Conservation (phyloP, 2,329 filamentous ascomycete species). For the Pseudocercospora cruenta region DNA sequence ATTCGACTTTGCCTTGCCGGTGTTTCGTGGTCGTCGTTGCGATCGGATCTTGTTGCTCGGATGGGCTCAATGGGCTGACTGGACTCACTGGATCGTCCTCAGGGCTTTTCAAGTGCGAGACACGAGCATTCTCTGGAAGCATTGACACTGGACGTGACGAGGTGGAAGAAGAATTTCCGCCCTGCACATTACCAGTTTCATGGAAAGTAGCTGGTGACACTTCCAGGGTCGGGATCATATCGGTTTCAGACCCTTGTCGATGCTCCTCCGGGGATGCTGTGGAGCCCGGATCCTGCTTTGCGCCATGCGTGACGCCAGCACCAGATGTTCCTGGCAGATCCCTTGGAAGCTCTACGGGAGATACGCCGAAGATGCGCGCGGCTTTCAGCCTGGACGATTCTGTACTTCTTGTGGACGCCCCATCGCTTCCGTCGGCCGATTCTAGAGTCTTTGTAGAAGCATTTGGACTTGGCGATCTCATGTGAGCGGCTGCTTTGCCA, state of each 20-base stretch:
- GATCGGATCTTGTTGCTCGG: background rate
- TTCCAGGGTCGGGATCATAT: conserved; percentile 18
- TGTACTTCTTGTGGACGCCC: background rate
- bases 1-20: conserved; percentile 23
- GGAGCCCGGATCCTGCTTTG: conserved; percentile 10
- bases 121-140: conserved; percentile 17
- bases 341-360: conserved; percentile 12
- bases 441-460: conserved; percentile 35
- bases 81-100: conserved; percentile 27
- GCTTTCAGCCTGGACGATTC: conserved; percentile 6
- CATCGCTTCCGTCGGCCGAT: conserved; percentile 20
- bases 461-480: conserved; percentile 21
- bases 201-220: conserved; percentile 15
- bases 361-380: background rate
- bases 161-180: conserved; percentile 9
- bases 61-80: conserved; percentile 12
- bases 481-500: conserved; percentile 44
- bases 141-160: conserved; percentile 25
- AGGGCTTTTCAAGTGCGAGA: conserved; percentile 18
- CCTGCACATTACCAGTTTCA: conserved; percentile 14
- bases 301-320: conserved; percentile 4
- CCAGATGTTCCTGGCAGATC: conserved; percentile 1
- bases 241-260: conserved; percentile 16
- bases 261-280: conserved; percentile 10
- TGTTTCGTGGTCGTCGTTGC: conserved; percentile 9